A percentile compares a stretch with the other conserved stretches of the same genome.
phyloP scores from a whole-genome alignment of 371 early-diverging fungal species.

The Rhizopus stolonifer region DNA sequence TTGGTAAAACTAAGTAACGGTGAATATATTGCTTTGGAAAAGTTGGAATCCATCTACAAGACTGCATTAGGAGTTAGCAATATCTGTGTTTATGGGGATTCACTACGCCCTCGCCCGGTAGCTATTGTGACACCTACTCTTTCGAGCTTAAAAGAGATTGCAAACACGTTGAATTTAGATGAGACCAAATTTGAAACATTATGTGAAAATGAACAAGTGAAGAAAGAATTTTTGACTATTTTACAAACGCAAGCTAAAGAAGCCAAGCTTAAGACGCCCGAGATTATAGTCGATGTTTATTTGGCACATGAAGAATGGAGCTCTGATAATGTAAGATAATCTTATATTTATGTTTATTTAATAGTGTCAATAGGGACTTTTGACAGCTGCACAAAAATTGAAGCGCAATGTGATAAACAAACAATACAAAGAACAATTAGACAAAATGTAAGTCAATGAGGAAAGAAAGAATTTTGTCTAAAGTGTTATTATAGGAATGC shows the following conservation, averaged over 20 bases:
- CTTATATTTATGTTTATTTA: conserved; percentile 11
- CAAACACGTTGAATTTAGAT: conserved; percentile 3
- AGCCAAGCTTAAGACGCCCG: conserved; percentile 63
- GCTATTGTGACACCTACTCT: conserved; percentile 73
- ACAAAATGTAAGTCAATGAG: conserved; percentile 51
- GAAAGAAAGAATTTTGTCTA: background rate
- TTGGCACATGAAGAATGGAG: conserved; percentile 82
- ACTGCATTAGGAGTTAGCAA: conserved; percentile 72
- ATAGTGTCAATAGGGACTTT: conserved; percentile 41
- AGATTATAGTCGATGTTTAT: conserved; percentile 63
- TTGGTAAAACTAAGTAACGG: conserved; percentile 82
- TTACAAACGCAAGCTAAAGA: conserved; percentile 53
- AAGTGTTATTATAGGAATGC: conserved; percentile 25
- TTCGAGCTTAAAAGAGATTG: conserved; percentile 16
- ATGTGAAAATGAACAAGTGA: conserved; percentile 45
- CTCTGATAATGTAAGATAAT: conserved; percentile 67
- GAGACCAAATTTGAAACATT: conserved; percentile 37
- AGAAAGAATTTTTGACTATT: conserved; percentile 42
- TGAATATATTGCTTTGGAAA: conserved; percentile 96
- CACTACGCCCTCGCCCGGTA: conserved; percentile 64
- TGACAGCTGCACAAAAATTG: conserved; percentile 94
- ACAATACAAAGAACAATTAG: conserved; percentile 60
- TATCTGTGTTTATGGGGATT: conserved; percentile 86
- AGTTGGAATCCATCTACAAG: conserved; percentile 92
- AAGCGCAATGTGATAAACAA: conserved; percentile 79